Conservation (phyloP, 179 eudicot species). For the Camellia oleifera region DNA sequence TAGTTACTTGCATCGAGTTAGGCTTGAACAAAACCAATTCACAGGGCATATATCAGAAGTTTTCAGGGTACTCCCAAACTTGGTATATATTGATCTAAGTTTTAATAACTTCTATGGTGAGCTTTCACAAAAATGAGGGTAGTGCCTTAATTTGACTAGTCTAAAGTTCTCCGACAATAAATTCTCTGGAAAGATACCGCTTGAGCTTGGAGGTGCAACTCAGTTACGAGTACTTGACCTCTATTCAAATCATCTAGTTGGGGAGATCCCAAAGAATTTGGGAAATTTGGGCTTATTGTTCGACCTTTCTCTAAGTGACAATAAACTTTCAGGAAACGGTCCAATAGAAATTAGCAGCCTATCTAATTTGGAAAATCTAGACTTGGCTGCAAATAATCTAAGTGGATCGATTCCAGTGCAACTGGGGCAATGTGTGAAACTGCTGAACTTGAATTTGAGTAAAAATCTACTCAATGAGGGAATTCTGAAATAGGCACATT, state of each 20-base stretch:
- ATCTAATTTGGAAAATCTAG: constrained; percentile 26
- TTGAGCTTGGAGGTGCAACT: no score
- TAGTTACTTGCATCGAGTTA: background rate
- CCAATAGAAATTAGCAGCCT: constrained; percentile 36
- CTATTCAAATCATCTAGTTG: no score
- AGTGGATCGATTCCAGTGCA: constrained; percentile 8
- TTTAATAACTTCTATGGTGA: background rate
- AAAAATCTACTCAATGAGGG: no score
- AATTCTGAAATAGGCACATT: no score
- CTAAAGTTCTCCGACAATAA: background rate
- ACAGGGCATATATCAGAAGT: constrained; percentile 5
- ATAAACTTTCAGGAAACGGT: constrained; percentile 1
- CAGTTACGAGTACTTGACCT: no score
- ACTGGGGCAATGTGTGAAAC: no score
- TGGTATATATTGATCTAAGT: constrained; percentile 3
- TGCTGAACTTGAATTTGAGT: no score
- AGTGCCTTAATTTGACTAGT: background rate
- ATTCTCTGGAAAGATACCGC: no score
- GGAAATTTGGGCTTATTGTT: no score
- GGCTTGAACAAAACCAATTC: constrained; percentile 1
- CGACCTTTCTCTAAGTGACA: no score
- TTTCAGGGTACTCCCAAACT: background rate
- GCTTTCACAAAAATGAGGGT: background rate
- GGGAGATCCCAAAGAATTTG: no score
- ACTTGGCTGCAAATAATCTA: constrained; percentile 35